Evolutionary conservation across 2,329 filamentous ascomycete genomes (phyloP), one percentile per base, ranked within the genome.

Genomic region (Apiospora phragmitis): DNA sequence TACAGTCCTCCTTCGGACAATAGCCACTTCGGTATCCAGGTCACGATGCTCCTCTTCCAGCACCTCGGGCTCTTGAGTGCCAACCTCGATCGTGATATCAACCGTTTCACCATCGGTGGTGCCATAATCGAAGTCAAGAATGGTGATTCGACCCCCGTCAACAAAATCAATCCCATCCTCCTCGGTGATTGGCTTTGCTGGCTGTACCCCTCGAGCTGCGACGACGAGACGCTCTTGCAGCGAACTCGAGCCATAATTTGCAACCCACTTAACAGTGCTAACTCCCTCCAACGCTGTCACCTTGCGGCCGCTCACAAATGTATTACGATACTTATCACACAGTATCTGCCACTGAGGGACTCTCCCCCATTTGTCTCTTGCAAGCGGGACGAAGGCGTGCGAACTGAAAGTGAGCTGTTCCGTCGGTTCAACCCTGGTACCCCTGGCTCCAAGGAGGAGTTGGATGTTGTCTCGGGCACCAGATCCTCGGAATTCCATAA

Each of bases 11-110:
- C 92, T 87, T 74, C 93, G 88, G 68, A 94, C 92, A 75, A 95
- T 90, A 73, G 93, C 93, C 26, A 96, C 93, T 79, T 95, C 93
- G 1, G 91, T 89, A 70, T 92, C 93, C 70, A 95, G 84, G 75
- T 94, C 93, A 29, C 92, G 89, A 73, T 88, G 87, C 76, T 93
- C 92, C 77, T 95, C 93, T 75, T 91, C 89, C 24, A 96, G 82
- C 0, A 90, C 82, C 77, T 94, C 92, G 0, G 93, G 89, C 66
- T 91, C 85, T 32, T 87, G 87, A 42, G 90, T 90, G 14, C 93
- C 93, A 35, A 95, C 89, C 77, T 95, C 93, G 68, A 96, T 91
- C 1, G 86, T 90, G 55, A 93, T 81, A 71, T 92, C 88, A 1
- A 80, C 82, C 70, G 85, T 84, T 59, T 81, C 79, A 4, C 91